Evolutionary conservation across 73 alveolate species (phyloP).

Genomic region (Symbiodinium pilosum): DNA sequence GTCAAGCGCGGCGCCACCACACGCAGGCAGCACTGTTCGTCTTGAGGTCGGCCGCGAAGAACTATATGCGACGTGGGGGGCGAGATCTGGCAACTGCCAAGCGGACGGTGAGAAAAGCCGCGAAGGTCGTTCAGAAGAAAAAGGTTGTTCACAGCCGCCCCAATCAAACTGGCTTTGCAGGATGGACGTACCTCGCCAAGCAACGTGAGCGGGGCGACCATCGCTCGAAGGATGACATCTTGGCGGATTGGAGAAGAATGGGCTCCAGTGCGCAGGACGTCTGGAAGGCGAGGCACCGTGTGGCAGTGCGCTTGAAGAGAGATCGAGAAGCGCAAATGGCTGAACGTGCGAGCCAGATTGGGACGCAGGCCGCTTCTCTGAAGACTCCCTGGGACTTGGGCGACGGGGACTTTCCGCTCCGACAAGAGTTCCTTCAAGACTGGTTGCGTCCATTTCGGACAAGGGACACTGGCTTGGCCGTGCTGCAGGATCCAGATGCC

Average conservation of each 20-base stretch:
- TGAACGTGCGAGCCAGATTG: too few species aligned
- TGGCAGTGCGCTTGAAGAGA: not conserved
- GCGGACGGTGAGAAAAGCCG: not conserved
- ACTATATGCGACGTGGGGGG: not conserved
- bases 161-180: not conserved
- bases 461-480: not conserved
- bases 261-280: not conserved
- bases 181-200: not conserved
- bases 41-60: not conserved
- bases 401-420: not conserved
- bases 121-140: not conserved
- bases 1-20: not conserved
- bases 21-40: not conserved
- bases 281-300: conserved; percentile 14
- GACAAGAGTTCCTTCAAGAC: not conserved
- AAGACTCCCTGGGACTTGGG: conserved; percentile 19
- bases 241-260: not conserved
- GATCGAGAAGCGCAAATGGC: not conserved
- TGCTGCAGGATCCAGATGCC: not conserved
- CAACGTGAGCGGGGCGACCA: not conserved
- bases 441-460: not conserved
- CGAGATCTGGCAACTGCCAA: conserved; percentile 22
- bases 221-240: not conserved
- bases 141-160: not conserved
- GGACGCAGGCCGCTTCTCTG: not conserved